A percentile compares a stretch with the other conserved stretches of the same genome.
Evolutionary conservation across 202 grass and related monocot species (phyloP).

Genomic region (Schoenoplectus tabernaemontani): DNA sequence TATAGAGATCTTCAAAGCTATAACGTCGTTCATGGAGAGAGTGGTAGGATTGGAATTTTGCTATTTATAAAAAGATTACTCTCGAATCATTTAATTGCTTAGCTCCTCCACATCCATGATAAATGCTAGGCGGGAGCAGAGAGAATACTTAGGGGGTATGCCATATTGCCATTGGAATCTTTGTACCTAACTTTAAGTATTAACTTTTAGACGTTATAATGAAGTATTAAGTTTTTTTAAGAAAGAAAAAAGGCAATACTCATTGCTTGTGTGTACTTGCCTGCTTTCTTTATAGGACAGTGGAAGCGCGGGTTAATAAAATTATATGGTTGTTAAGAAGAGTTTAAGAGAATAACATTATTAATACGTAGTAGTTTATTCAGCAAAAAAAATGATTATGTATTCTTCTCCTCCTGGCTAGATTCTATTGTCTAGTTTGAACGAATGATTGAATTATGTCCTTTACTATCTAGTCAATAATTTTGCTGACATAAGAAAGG

Average conservation of each 20-base stretch:
- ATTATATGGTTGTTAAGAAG: slow-evolving; percentile 1
- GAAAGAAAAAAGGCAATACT: background rate
- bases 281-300: background rate
- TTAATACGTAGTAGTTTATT: background rate
- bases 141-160: background rate
- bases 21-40: background rate
- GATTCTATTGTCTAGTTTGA: background rate
- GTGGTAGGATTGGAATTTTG: background rate
- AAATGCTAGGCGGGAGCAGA: background rate
- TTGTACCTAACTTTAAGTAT: slow-evolving; percentile 4
- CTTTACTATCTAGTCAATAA: background rate
- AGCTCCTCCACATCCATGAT: background rate
- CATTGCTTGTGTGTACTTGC: background rate
- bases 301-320: background rate
- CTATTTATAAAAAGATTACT: background rate
- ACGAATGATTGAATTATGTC: slow-evolving; percentile 1
- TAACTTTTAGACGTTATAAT: background rate
- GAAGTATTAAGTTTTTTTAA: background rate
- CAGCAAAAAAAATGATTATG: background rate
- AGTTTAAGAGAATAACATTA: background rate
- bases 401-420: background rate
- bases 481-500: background rate
- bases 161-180: background rate
- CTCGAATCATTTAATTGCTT: background rate
- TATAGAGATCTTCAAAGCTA: slow-evolving; percentile 6